These are phyloP conservation scores for Cupressus sempervirens DNA, from an alignment of 75 land plant species.

Conservation along the genomic window DNA sequence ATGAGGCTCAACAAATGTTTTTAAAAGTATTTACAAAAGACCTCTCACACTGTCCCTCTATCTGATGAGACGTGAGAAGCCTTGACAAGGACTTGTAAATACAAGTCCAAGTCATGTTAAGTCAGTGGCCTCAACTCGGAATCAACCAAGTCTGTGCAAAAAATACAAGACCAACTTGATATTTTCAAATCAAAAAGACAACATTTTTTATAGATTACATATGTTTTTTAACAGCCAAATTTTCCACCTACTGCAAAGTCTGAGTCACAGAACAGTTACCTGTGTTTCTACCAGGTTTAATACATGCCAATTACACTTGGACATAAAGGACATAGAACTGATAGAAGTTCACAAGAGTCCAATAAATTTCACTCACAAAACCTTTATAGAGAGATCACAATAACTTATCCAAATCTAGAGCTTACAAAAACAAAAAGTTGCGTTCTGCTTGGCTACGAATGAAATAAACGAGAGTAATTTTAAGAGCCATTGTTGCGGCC, in stretches of 20 bases:
- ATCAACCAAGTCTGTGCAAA: too few species aligned
- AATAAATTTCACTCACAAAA: background rate
- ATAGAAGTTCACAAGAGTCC: background rate
- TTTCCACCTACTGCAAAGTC: too few species aligned
- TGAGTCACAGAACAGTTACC: too few species aligned
- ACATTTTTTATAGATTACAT: too few species aligned
- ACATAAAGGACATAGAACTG: background rate
- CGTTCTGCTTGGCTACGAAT: background rate
- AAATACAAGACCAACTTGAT: too few species aligned
- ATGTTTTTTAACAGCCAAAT: too few species aligned
- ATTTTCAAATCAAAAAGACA: too few species aligned
- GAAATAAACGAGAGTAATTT: too few species aligned
- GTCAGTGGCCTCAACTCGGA: too few species aligned
- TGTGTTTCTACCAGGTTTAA: background rate
- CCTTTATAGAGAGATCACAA: background rate
- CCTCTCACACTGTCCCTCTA: background rate
- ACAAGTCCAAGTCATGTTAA: too few species aligned
- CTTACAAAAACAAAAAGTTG: background rate
- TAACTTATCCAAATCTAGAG: background rate
- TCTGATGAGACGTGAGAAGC: too few species aligned
- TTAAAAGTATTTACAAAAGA: background rate
- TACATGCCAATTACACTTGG: background rate
- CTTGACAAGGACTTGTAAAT: too few species aligned
- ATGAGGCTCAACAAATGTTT: background rate
- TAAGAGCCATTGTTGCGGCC: background rate